Evolutionary conservation across 306 rosid genomes (phyloP), one percentile per base, ranked within the genome.

Genomic region (Ormosia semicastrata): DNA sequence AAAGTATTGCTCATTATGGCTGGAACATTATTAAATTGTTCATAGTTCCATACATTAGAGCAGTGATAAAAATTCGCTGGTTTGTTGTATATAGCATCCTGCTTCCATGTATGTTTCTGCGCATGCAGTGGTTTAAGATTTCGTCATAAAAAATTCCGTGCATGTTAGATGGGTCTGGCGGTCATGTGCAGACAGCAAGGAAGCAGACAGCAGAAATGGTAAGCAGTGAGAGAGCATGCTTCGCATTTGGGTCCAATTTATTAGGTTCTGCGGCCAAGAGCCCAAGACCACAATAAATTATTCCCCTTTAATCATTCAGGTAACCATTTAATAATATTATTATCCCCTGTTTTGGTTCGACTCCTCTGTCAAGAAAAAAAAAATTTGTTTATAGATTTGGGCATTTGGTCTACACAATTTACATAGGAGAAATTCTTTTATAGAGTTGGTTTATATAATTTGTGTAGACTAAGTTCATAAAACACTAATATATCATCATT

Each of bases 181-280:
- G 52, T 84, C 87, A 82, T 84, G 94, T 84, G 94, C 88, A 82
- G 86, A 70, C 12, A 80, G 86, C 89, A 82, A 58, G 57, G 78
- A 64, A 82, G 75, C 74, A 74, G 76, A 60, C 86, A 86, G 85
- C 79, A 59, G 57, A 56, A 53, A 73, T 59, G 43, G 79, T 75
- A 43, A 58, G 81, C 33, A 41, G 78, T 5, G 64, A 54, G 63
- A 66, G 66, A 79, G 70, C 85, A 79, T 74, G 67, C 81, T 71
- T 69, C 73, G 77, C 62, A 85, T 66, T 71, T 75, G 74, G 78
- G 75, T 76, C 83, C 84, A 81, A 73, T 56, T 85, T 75, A 81
- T 50, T 29, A 73, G 80, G 76, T 82, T 50, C 79, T 67, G 4
- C 73, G 14, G 79, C 82, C 82, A 66, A 66, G 24, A n/a, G n/a